Evolutionary conservation across 306 rosid genomes (phyloP).

Genomic region (Hippophae tibetana): DNA sequence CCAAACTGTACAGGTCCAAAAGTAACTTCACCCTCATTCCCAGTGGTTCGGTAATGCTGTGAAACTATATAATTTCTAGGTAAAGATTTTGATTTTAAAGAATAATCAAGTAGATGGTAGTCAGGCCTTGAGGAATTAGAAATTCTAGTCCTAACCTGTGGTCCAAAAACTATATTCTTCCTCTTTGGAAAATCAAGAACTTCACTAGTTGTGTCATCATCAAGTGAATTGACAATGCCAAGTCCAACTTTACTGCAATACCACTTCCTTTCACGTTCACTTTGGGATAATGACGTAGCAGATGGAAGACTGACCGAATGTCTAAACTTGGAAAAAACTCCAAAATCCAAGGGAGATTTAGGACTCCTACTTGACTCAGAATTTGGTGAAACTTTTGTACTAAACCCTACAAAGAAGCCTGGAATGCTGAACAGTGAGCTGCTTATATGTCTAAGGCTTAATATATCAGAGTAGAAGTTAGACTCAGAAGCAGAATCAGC

Average conservation of each 20-base stretch:
- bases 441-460: conserved; percentile 42
- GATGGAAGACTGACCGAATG: conserved; percentile 40
- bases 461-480: conserved; percentile 32
- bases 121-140: conserved; percentile 29
- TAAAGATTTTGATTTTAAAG: conserved; percentile 50
- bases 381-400: conserved; percentile 40
- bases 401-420: conserved; percentile 53
- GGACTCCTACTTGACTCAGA: conserved; percentile 70
- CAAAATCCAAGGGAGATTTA: conserved; percentile 67
- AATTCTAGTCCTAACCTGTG: conserved; percentile 43
- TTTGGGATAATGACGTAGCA: conserved; percentile 26
- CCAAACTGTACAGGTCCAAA: conserved; percentile 26
- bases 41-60: conserved; percentile 28
- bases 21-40: conserved; percentile 15
- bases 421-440: conserved; percentile 51
- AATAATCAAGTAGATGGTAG: conserved; percentile 30
- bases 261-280: conserved; percentile 35
- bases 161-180: conserved; percentile 62
- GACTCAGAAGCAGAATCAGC: conserved; percentile 51
- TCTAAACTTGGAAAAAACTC: conserved; percentile 48
- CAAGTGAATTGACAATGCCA: conserved; percentile 59
- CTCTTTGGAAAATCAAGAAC: conserved; percentile 32
- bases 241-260: conserved; percentile 54
- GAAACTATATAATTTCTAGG: conserved; percentile 60
- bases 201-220: conserved; percentile 40